Evolutionary conservation across 805 yeast genomes (phyloP).

Genomic region (Phaffomyces thermotolerans): DNA sequence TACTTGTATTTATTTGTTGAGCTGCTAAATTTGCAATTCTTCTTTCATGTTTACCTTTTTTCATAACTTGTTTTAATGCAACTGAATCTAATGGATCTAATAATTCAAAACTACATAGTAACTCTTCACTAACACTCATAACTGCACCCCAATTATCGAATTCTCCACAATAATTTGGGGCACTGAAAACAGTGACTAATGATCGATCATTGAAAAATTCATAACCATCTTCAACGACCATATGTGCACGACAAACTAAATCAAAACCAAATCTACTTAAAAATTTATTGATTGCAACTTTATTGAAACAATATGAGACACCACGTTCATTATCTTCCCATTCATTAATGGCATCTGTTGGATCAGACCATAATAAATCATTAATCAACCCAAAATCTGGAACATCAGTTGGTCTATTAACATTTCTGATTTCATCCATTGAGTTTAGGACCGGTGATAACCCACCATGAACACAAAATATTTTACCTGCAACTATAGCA

Average conservation of each 20-base stretch:
- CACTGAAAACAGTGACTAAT: slow-evolving; percentile 89
- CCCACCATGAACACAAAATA: slow-evolving; percentile 99
- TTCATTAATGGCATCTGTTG: slow-evolving; percentile 95
- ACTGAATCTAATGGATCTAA: slow-evolving; percentile 90
- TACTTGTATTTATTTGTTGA: slow-evolving; percentile 9
- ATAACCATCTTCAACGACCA: slow-evolving; percentile 98
- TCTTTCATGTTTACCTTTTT: slow-evolving; percentile 84
- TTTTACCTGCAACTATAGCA: slow-evolving; percentile 95
- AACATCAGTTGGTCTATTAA: slow-evolving; percentile 98
- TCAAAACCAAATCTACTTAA: slow-evolving; percentile 97
- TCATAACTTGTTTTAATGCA: slow-evolving; percentile 92
- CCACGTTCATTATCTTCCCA: slow-evolving; percentile 99
- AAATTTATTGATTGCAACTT: slow-evolving; percentile 94
- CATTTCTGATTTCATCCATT: slow-evolving; percentile 98
- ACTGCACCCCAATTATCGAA: slow-evolving; percentile 93
- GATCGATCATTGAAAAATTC: slow-evolving; percentile 95
- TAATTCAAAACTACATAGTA: slow-evolving; percentile 87
- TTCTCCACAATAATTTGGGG: slow-evolving; percentile 80
- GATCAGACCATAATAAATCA: slow-evolving; percentile 97
- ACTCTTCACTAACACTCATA: slow-evolving; percentile 91
- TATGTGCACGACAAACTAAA: slow-evolving; percentile 96
- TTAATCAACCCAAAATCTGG: slow-evolving; percentile 96
- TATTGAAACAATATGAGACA: slow-evolving; percentile 96
- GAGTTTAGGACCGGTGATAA: slow-evolving; percentile 93
- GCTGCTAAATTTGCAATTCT: slow-evolving; percentile 44